Percentiles rank a stretch among this genome's conserved stretches.
Evolutionary conservation across 257 asterid species (phyloP).

Genomic region (Solanum commersonii): DNA sequence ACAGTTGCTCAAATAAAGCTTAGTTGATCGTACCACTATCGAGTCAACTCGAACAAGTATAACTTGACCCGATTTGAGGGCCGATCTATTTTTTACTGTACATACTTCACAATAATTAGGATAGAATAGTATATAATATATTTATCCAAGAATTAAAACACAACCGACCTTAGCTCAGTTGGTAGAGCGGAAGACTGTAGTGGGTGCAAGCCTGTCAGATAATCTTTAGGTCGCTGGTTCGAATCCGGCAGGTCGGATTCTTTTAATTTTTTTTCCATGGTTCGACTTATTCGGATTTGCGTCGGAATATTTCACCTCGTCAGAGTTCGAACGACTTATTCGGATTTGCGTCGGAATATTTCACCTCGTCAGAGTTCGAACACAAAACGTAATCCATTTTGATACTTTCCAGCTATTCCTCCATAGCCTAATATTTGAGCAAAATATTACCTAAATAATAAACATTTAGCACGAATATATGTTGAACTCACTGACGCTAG

Average conservation of each 20-base stretch:
- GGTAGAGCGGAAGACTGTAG: conserved; percentile 4
- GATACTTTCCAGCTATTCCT: too few species aligned
- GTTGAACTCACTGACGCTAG: neutral
- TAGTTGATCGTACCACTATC: neutral
- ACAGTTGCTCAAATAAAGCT: neutral
- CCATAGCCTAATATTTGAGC: neutral
- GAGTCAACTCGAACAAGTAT: neutral
- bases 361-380: neutral
- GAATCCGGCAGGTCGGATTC: neutral
- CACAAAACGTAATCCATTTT: neutral
- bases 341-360: too few species aligned
- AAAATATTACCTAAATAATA: neutral
- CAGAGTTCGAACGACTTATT: too few species aligned
- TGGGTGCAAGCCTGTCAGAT: neutral
- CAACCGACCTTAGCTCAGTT: conserved; percentile 3
- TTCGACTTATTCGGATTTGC: neutral
- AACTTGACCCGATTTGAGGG: neutral
- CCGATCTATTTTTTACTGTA: neutral
- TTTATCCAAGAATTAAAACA: too few species aligned
- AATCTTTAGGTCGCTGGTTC: conserved; percentile 4
- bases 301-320: neutral
- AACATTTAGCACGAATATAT: neutral
- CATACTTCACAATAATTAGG: neutral
- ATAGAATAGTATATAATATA: neutral
- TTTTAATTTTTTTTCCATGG: fast-evolving